These are phyloP conservation scores for Backusella westeae DNA, from an alignment of 192 early-diverging fungal genomes.

Conservation along the genomic window DNA sequence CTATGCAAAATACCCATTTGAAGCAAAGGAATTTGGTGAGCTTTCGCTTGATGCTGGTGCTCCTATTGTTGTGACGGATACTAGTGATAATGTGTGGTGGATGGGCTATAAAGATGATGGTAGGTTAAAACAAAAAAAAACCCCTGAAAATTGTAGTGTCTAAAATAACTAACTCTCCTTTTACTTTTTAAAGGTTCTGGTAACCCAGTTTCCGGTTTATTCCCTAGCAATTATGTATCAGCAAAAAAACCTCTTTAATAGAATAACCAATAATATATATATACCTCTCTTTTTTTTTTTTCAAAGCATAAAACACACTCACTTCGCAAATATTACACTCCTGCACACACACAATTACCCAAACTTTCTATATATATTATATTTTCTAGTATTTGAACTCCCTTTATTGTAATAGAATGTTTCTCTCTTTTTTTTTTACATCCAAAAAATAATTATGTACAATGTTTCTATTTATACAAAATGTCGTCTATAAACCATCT, in stretches of 20 bases:
- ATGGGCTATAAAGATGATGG: conserved; percentile 69
- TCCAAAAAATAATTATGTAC: not conserved
- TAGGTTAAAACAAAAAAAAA: conserved; percentile 31
- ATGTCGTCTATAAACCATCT: not conserved
- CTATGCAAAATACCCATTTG: conserved; percentile 71
- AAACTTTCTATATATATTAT: not conserved
- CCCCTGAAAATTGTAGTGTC: not conserved
- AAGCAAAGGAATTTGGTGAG: conserved; percentile 72
- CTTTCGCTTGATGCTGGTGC: conserved; percentile 63
- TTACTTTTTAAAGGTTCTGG: conserved; percentile 28
- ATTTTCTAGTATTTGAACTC: not conserved
- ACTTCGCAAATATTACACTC: not conserved
- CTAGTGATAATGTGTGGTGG: conserved; percentile 81
- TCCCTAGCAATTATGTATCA: conserved; percentile 74
- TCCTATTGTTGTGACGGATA: conserved; percentile 71
- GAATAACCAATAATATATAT: not conserved
- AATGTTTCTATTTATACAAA: not conserved
- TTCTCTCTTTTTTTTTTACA: not conserved
- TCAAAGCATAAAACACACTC: not conserved
- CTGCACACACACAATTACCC: not conserved
- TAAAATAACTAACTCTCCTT: not conserved
- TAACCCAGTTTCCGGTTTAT: conserved; percentile 61
- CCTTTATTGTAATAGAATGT: conserved; percentile 1
- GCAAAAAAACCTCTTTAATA: conserved; percentile 9
- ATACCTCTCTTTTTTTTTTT: not conserved